These are phyloP conservation scores for Fragilariopsis cylindrus DNA, from an alignment of 108 stramenopile genomes.

Conservation along the genomic window DNA sequence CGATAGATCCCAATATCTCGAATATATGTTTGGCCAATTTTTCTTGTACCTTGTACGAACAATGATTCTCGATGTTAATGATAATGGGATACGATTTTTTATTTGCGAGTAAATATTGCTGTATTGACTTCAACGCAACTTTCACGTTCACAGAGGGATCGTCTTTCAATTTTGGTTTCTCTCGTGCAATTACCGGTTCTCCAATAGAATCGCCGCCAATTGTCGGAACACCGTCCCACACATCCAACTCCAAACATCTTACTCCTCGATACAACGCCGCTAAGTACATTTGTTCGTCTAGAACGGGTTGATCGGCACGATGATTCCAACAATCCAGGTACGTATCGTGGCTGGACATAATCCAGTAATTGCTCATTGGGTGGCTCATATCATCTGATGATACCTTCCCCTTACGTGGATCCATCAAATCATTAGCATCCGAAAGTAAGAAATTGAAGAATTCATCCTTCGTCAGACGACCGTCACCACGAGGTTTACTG, in stretches of 20 bases:
- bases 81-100: slow-evolving; percentile 86
- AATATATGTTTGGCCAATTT: slow-evolving; percentile 68
- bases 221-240: slow-evolving; percentile 75
- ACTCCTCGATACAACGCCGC: slow-evolving; percentile 72
- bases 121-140: slow-evolving; percentile 50
- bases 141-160: slow-evolving; percentile 33
- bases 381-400: slow-evolving; percentile 78
- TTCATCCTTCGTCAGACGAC: slow-evolving; percentile 49
- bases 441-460: slow-evolving; percentile 60
- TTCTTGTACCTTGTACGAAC: slow-evolving; percentile 73
- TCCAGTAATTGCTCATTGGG: slow-evolving; percentile 90
- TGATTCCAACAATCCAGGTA: slow-evolving; percentile 55
- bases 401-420: slow-evolving; percentile 46
- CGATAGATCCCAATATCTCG: slow-evolving; percentile 47
- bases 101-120: slow-evolving; percentile 47
- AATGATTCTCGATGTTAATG: slow-evolving; percentile 94
- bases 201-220: neutral
- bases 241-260: slow-evolving; percentile 90
- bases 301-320: slow-evolving; percentile 10
- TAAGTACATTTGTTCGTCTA: slow-evolving; percentile 61
- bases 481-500: slow-evolving; percentile 31
- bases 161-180: slow-evolving; percentile 16
- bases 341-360: slow-evolving; percentile 91
- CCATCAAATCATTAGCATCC: slow-evolving; percentile 70
- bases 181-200: slow-evolving; percentile 47